These are phyloP conservation scores for Colletotrichum truncatum DNA, from an alignment of 2,329 filamentous ascomycete species.

Conservation along the genomic window DNA sequence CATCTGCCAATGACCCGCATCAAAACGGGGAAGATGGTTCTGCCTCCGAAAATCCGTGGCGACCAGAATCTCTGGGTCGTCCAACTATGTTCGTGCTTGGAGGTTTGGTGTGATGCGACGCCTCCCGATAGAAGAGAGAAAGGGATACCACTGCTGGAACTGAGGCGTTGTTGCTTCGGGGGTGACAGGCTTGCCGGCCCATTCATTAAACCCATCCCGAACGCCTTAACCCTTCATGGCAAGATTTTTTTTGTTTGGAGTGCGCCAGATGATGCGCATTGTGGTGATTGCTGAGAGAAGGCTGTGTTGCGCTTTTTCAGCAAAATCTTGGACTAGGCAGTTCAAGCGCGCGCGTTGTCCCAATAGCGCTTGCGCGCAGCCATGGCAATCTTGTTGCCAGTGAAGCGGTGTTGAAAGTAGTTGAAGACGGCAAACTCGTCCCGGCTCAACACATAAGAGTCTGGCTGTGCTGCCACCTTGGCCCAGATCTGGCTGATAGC, in stretches of 20 bases:
- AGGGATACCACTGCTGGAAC: background rate
- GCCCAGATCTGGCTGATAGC: constrained; percentile 73
- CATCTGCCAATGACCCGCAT: too few species aligned
- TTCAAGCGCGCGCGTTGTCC: constrained; percentile 53
- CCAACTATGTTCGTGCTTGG: background rate
- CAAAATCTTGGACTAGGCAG: background rate
- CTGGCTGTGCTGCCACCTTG: constrained; percentile 70
- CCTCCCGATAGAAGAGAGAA: background rate
- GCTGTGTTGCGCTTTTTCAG: background rate
- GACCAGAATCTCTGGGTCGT: background rate
- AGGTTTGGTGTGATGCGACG: background rate
- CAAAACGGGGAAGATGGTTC: too few species aligned
- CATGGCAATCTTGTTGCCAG: constrained; percentile 57
- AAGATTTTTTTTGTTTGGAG: background rate
- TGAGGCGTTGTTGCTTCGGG: background rate
- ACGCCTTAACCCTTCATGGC: background rate
- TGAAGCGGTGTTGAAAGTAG: constrained; percentile 77
- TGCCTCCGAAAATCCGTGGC: background rate
- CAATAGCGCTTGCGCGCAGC: constrained; percentile 62
- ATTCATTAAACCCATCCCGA: background rate
- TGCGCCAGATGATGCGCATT: background rate
- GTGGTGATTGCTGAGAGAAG: background rate
- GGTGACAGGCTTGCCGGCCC: background rate
- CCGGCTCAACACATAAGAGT: constrained; percentile 76
- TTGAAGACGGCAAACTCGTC: constrained; percentile 91